These are phyloP conservation scores for Fusarium ramigenum DNA, from an alignment of 2,329 filamentous ascomycete species.

Conservation along the genomic window DNA sequence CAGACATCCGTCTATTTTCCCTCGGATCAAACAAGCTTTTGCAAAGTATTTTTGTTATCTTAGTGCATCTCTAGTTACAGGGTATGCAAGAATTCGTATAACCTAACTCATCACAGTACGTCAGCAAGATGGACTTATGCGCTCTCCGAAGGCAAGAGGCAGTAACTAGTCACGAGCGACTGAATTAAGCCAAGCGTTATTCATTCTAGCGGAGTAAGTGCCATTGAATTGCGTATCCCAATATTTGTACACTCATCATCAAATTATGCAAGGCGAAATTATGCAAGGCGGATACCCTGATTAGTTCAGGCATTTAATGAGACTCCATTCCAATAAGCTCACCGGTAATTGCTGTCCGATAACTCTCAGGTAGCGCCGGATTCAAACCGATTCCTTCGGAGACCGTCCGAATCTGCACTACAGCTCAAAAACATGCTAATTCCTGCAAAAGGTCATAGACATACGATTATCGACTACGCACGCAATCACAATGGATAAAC, in stretches of 20 bases:
- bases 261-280: no score
- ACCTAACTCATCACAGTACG: fast-evolving
- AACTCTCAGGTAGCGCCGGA: background rate
- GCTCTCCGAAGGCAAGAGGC: background rate
- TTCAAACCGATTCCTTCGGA: background rate
- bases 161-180: background rate
- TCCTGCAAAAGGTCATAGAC: background rate
- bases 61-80: background rate
- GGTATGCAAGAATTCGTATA: background rate
- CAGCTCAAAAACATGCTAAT: background rate
- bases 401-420: background rate
- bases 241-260: no score
- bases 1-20: background rate
- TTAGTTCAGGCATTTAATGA: no score
- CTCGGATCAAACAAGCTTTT: background rate
- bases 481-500: background rate
- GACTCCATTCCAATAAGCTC: background rate
- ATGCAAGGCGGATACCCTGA: no score
- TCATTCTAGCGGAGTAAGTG: no score
- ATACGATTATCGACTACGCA: background rate
- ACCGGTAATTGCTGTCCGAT: background rate
- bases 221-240: background rate
- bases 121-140: background rate
- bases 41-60: no score
- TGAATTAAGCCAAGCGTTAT: fast-evolving